Conservation (phyloP, 208 protist species). For the Strigomonas galati region DNA sequence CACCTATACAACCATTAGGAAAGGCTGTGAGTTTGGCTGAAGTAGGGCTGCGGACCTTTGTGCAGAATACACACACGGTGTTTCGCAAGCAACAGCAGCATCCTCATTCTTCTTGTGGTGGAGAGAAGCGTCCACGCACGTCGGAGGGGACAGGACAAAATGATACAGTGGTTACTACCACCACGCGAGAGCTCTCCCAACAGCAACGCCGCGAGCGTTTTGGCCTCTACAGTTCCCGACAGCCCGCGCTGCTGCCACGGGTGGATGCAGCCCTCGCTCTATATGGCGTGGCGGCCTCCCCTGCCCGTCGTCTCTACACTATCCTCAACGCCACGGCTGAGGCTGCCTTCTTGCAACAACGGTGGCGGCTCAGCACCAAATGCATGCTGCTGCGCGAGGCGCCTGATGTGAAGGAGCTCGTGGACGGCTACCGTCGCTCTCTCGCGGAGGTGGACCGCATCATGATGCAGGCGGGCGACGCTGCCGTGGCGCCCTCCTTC, state of each 20-base stretch:
- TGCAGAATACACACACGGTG: neutral
- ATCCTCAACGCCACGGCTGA: constrained; percentile 54
- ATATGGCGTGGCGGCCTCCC: constrained; percentile 31
- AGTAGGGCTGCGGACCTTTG: neutral
- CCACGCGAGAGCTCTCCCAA: constrained; percentile 9
- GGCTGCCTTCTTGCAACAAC: constrained; percentile 42
- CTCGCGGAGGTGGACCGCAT: constrained; percentile 13
- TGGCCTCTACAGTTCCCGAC: constrained; percentile 51
- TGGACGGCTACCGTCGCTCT: constrained; percentile 7
- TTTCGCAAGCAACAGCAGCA: neutral
- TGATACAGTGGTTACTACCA: neutral
- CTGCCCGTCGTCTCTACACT: constrained; percentile 44
- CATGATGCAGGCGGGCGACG: neutral
- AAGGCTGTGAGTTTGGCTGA: neutral
- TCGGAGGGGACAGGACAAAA: neutral
- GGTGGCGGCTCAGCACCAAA: constrained; percentile 53
- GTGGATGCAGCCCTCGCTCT: constrained; percentile 18
- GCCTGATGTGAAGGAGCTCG: constrained; percentile 30
- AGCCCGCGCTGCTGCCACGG: constrained; percentile 39
- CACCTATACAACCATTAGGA: neutral
- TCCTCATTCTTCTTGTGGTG: too few species aligned
- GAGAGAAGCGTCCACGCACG: neutral
- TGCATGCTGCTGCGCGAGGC: constrained; percentile 51
- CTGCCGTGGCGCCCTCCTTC: neutral
- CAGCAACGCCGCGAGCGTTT: constrained; percentile 48